Evolutionary conservation across 768 basidiomycete genomes (phyloP), one percentile per base, ranked within the genome.

Genomic region (Trametes coccinea): DNA sequence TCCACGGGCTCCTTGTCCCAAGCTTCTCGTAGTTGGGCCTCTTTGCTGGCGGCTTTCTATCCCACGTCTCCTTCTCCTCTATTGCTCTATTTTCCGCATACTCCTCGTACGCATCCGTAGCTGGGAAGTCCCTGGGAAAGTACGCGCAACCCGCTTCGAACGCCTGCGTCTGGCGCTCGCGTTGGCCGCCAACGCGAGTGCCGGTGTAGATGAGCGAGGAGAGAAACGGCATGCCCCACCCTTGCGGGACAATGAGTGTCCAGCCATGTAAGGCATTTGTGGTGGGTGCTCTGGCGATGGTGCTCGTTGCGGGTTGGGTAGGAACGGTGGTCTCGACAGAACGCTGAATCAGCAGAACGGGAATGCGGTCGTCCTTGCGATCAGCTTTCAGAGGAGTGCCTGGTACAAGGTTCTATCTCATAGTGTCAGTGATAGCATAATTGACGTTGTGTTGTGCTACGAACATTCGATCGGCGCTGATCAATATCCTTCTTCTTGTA

Each of bases 211-310:
- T 80, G 52, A 99, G 82, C 2, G 95, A 95, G 43, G 80, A 81
- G 63, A 92, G 85, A 75, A 98, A 93, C 1, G 95, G 81, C 88
- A 94, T 96, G 0, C 84, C 82, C 94, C 95, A 98, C 11, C 93
- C 94, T 1, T 85, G 79, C 3, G 96, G 96, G 34, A 96, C 72
- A 48, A 97, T 78, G 8, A 99, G 76, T 7, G 88, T 93, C 89
- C 92, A 97, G 41, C 95, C 95, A 67, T 94, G 87, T 33, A 93
- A 76, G 1, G 71, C 56, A 5, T 70, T 67, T 11, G 69, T 56
- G 40, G 52, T 64, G 7, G 45, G 49, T 30, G 33, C 53, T 34
- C 61, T 59, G 3, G 62, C 55, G 30, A 61, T 40, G 14, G 61
- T 44, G 11, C 53, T 0, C 0, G 62, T 46, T 29, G 33, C 67